phyloP scores from a whole-genome alignment of 129 eudicot species.

The Deinandra increscens region DNA sequence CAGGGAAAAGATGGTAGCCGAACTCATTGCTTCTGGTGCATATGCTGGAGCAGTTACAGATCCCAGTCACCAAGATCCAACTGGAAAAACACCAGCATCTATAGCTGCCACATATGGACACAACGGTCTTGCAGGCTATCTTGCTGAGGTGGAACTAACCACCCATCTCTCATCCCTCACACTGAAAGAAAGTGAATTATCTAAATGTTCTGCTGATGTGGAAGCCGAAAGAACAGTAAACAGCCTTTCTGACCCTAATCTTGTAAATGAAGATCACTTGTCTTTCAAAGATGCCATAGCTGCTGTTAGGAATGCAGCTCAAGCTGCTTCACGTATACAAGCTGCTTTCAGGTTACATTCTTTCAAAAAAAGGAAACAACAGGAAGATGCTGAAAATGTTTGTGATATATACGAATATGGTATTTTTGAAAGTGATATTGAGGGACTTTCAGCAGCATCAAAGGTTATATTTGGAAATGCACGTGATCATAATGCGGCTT shows the following conservation, averaged over 20 bases:
- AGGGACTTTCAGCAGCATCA: constrained; percentile 70
- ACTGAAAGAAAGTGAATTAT: constrained; percentile 66
- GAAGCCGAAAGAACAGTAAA: constrained; percentile 78
- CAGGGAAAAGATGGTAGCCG: constrained; percentile 96
- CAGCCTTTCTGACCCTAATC: constrained; percentile 38
- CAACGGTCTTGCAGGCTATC: constrained; percentile 90
- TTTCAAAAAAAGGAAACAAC: constrained; percentile 67
- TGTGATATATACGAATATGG: constrained; percentile 45
- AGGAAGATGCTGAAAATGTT: constrained; percentile 37
- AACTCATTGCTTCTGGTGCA: constrained; percentile 84
- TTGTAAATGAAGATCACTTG: constrained; percentile 44
- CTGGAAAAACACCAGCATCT: constrained; percentile 86
- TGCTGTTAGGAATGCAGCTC: constrained; percentile 83
- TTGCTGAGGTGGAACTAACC: constrained; percentile 77
- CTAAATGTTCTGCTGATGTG: constrained; percentile 62
- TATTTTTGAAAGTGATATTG: constrained; percentile 43
- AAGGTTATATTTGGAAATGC: constrained; percentile 56
- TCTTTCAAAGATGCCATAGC: constrained; percentile 62
- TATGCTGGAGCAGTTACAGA: constrained; percentile 92
- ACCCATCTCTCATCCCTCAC: constrained; percentile 78
- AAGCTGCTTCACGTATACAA: constrained; percentile 97
- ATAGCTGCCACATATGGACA: constrained; percentile 71
- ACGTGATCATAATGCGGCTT: constrained; percentile 58
- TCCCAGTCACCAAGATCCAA: constrained; percentile 71
- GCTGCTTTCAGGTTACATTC: constrained; percentile 97